A percentile compares a stretch with the other conserved stretches of the same genome.
Conservation (phyloP, 495 filamentous ascomycete species). For the Neurospora sp. region DNA sequence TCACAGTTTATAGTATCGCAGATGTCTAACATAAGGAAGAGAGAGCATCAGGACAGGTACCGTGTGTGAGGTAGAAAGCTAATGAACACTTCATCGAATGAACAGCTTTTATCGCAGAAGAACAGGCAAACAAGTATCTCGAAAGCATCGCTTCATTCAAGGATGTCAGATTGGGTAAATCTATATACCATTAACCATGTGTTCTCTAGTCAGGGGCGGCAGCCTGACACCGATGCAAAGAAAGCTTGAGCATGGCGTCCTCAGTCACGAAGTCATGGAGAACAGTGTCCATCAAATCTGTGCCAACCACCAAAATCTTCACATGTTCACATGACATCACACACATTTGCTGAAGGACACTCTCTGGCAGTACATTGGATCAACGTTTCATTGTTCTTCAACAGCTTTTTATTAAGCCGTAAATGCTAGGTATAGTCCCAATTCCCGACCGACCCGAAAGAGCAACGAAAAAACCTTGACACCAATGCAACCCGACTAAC, state of each 20-base stretch:
- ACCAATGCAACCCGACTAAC: slow-evolving; percentile 43
- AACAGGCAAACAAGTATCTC: background rate
- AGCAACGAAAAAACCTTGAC: slow-evolving; percentile 40
- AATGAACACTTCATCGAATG: background rate
- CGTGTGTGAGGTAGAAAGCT: background rate
- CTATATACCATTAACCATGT: background rate
- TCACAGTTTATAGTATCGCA: background rate
- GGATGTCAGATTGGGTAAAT: background rate
- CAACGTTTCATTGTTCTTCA: slow-evolving; percentile 33
- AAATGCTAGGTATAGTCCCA: slow-evolving; percentile 30
- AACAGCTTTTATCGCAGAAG: background rate
- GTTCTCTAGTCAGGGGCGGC: background rate
- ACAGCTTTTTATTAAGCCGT: slow-evolving; percentile 35
- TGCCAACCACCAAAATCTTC: background rate
- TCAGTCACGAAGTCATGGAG: background rate
- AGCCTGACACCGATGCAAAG: background rate
- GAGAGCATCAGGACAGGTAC: background rate
- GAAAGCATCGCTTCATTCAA: background rate
- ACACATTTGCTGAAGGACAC: slow-evolving; percentile 3
- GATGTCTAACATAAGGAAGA: background rate
- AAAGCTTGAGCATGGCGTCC: background rate
- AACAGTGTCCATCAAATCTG: background rate
- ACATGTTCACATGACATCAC: background rate
- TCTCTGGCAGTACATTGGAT: slow-evolving; percentile 16
- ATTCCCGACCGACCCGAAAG: slow-evolving; percentile 31